Conservation (phyloP, 345 rosid species). For the Pistacia atlantica region DNA sequence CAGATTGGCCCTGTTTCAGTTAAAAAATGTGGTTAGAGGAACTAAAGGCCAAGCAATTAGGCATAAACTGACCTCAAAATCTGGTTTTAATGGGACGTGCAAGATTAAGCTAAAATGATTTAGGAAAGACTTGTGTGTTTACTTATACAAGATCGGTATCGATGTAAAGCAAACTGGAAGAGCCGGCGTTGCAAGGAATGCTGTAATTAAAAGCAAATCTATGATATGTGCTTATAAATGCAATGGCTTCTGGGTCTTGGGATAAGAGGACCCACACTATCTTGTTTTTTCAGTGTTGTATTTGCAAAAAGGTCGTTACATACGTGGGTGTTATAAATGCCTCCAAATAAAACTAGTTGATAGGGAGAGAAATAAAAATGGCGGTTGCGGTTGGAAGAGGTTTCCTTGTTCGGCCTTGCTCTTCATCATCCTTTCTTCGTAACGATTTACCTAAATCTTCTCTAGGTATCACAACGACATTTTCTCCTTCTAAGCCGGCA, state of each 20-base stretch:
- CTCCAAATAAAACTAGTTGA: conserved; percentile 17
- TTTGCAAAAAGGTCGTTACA: not conserved
- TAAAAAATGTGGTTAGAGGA: not conserved
- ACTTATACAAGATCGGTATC: not conserved
- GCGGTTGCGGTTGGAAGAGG: conserved; percentile 36
- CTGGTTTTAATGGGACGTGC: too few species aligned
- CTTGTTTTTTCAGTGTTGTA: not conserved
- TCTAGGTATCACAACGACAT: conserved; percentile 11
- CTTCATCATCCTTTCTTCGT: conserved; percentile 20
- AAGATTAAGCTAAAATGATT: too few species aligned
- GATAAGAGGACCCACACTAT: conserved; percentile 40
- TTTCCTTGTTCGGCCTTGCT: conserved; percentile 41
- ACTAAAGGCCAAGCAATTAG: not conserved
- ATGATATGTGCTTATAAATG: not conserved
- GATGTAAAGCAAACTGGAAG: not conserved
- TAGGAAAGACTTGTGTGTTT: not conserved
- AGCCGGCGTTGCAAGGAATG: not conserved
- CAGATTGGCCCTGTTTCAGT: not conserved
- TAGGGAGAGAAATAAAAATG: conserved; percentile 33
- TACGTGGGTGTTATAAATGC: conserved; percentile 25
- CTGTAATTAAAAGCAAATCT: not conserved
- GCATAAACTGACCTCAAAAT: not conserved
- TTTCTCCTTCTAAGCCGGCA: conserved; percentile 22
- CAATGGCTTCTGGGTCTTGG: not conserved
- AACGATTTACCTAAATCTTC: conserved; percentile 17